Percentiles rank a stretch among this genome's conserved stretches.
Conservation (phyloP, 176 grass and related monocot genomes). For the Hsuehochloa calcarea region DNA sequence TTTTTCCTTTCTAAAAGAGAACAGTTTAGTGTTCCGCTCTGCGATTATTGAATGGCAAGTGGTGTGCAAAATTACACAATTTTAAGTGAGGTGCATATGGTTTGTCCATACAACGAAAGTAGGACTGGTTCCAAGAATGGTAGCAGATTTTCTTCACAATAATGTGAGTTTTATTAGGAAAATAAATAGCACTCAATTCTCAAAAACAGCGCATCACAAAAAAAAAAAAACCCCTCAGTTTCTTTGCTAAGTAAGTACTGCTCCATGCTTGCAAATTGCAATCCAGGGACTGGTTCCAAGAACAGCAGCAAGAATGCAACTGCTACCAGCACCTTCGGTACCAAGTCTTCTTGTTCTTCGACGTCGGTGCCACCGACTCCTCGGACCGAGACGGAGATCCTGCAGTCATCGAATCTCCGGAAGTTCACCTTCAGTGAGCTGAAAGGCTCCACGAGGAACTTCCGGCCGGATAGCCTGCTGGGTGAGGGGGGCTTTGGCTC, state of each 20-base stretch:
- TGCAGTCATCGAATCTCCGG: conserved; percentile 74
- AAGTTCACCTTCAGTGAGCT: conserved; percentile 79
- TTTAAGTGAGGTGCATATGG: conserved; percentile 8
- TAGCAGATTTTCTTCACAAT: neutral
- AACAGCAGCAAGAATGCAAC: conserved; percentile 45
- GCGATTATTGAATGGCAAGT: neutral
- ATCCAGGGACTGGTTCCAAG: conserved; percentile 69
- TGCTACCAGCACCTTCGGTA: conserved; percentile 46
- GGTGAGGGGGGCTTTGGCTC: conserved; percentile 90
- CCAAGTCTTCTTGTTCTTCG: conserved; percentile 53
- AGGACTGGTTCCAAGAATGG: neutral
- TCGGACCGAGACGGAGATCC: conserved; percentile 72
- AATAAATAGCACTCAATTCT: neutral
- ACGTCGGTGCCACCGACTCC: conserved; percentile 62
- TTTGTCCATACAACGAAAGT: neutral
- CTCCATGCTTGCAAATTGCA: neutral
- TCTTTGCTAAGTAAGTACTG: neutral
- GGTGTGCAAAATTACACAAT: neutral
- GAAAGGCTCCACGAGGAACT: conserved; percentile 75
- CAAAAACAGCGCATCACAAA: neutral
- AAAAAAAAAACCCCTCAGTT: neutral
- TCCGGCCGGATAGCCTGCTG: conserved; percentile 75
- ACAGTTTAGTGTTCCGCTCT: neutral
- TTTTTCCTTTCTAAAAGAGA: neutral
- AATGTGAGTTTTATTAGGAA: neutral